These are phyloP conservation scores for Lasiosphaeria miniovina DNA, from an alignment of 495 filamentous ascomycete species.

Conservation along the genomic window DNA sequence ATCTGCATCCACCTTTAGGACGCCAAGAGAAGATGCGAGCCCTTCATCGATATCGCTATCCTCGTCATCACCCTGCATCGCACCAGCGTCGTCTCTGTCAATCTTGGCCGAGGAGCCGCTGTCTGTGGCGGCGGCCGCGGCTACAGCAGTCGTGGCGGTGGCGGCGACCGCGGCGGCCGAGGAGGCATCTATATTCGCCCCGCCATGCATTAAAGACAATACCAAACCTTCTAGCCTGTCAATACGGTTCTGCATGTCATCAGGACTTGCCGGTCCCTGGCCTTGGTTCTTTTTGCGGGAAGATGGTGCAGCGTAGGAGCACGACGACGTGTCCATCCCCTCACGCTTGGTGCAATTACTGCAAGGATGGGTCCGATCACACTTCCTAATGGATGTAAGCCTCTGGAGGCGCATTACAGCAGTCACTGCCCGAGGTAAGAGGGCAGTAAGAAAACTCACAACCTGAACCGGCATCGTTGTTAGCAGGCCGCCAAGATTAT, in stretches of 20 bases:
- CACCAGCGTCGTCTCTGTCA: slow-evolving; percentile 52
- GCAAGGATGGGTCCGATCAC: slow-evolving; percentile 87
- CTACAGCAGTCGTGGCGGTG: slow-evolving; percentile 58
- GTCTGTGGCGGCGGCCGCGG: slow-evolving; percentile 60
- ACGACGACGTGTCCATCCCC: slow-evolving; percentile 70
- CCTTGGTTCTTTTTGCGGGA: slow-evolving; percentile 73
- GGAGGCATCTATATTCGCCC: slow-evolving; percentile 48
- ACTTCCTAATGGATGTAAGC: slow-evolving; percentile 57
- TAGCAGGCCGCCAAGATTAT: too few species aligned
- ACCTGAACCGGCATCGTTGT: slow-evolving; percentile 24
- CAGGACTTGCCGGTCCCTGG: slow-evolving; percentile 63
- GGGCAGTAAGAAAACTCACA: slow-evolving; percentile 16
- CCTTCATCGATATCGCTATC: slow-evolving; percentile 82
- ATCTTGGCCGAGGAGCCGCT: slow-evolving; percentile 56
- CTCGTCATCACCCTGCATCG: slow-evolving; percentile 53
- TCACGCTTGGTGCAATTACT: slow-evolving; percentile 89
- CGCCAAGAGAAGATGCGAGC: slow-evolving; percentile 77
- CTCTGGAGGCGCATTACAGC: background rate
- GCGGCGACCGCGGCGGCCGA: slow-evolving; percentile 35
- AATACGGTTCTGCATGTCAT: slow-evolving; percentile 99
- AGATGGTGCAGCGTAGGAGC: slow-evolving; percentile 81
- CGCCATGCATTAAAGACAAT: slow-evolving; percentile 92
- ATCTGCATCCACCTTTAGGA: slow-evolving; percentile 81
- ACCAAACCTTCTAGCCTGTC: slow-evolving; percentile 94
- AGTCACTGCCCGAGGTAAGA: too few species aligned